Percentiles rank a stretch among this genome's conserved stretches.
These are phyloP conservation scores for Penicillium fuscoglaucum DNA, from an alignment of 2,329 filamentous ascomycete genomes.

Conservation along the genomic window DNA sequence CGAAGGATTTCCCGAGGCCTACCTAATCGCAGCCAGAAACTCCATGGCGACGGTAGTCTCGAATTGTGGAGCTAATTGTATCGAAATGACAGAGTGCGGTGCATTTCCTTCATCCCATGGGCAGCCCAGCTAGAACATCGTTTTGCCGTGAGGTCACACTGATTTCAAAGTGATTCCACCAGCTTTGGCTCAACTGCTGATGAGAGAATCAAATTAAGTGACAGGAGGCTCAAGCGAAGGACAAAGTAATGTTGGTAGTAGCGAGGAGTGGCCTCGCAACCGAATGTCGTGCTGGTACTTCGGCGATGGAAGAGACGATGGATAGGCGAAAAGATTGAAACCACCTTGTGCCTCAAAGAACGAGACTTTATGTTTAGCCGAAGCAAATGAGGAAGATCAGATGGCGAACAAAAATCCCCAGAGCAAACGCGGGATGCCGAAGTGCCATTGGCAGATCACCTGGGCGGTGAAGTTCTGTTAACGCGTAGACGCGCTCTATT, in stretches of 20 bases:
- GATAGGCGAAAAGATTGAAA: neutral
- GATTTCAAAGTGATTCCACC: neutral
- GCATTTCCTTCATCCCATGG: conserved; percentile 21
- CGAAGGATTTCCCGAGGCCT: conserved; percentile 15
- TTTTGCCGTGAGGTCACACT: neutral
- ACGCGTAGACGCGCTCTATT: conserved; percentile 29
- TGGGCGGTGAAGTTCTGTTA: conserved; percentile 18
- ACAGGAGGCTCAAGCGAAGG: neutral
- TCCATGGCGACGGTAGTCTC: conserved; percentile 34
- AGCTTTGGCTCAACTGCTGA: neutral
- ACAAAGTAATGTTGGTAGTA: neutral
- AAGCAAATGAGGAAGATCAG: neutral
- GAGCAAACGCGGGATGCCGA: conserved; percentile 17
- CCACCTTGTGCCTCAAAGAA: neutral
- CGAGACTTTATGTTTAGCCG: neutral
- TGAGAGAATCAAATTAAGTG: neutral
- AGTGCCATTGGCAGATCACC: conserved; percentile 9
- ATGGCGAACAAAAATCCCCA: conserved; percentile 14
- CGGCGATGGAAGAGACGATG: no score
- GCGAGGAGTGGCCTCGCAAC: conserved; percentile 1
- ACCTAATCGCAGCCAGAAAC: conserved; percentile 46
- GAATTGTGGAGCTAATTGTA: conserved; percentile 7
- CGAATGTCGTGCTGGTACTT: neutral
- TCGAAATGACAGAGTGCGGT: conserved; percentile 13
- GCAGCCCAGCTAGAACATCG: conserved; percentile 1